Conservation (phyloP, 164 flowering plant species). For the Annona squamosa region DNA sequence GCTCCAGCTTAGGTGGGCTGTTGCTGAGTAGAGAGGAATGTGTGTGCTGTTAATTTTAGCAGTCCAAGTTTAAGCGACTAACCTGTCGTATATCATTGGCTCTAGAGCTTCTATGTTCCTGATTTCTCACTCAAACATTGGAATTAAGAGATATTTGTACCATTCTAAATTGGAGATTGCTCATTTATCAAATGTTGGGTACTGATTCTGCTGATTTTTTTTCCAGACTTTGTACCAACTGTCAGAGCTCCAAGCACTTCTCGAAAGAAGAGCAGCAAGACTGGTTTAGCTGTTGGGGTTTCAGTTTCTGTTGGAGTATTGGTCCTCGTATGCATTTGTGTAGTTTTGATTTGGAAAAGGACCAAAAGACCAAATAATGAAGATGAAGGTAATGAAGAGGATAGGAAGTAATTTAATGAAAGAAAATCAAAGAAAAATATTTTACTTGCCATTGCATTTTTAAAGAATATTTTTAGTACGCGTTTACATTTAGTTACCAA, state of each 20-base stretch:
- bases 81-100: no score
- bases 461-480: no score
- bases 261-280: neutral
- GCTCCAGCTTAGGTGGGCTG: no score
- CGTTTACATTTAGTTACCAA: no score
- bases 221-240: constrained; percentile 58
- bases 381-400: neutral
- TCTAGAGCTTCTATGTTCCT: neutral
- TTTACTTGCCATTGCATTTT: no score
- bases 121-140: neutral
- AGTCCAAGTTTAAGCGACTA: no score
- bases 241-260: constrained; percentile 15
- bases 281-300: neutral
- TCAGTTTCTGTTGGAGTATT: neutral
- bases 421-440: no score
- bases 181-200: no score
- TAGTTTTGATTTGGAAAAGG: neutral
- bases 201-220: neutral
- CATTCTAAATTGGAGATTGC: no score
- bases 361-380: neutral
- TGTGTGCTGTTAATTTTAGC: no score
- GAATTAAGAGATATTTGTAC: neutral
- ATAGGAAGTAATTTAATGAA: neutral
- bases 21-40: no score
- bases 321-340: neutral